Evolutionary conservation across 164 flowering plant species (phyloP), one percentile per base, ranked within the genome.

Genomic region (Aristolochia fimbriata): DNA sequence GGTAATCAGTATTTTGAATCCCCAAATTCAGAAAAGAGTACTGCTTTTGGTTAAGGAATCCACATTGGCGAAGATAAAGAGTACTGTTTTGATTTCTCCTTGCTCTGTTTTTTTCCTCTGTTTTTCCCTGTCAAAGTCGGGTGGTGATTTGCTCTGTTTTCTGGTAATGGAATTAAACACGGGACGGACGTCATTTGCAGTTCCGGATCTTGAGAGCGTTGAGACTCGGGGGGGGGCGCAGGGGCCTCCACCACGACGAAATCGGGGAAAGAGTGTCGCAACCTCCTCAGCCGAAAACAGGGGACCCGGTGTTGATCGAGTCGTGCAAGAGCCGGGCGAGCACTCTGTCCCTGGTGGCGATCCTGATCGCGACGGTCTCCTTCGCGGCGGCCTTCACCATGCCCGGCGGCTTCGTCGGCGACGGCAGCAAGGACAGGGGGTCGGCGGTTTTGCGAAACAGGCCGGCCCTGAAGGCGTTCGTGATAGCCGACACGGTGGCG

Each of bases 311-410:
- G 11, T 19, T 51, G 55, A 23, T 59, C 31, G 57, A 64, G 55
- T 57, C 61, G 8, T 64, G 57, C 55, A 64, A 49, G 60, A 31
- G 47, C 7, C 57, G 50, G 50, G 55, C 56, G 14, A 65, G 58
- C 61, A 58, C 41, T 62, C 23, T 59, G 4, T 16, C 37, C 6
- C 22, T 75, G 31, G 71, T 75, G 12, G 64, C 78, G 6, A 62
- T 56, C 0, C 63, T 75, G 20, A 71, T 75, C 2, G 72, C 70
- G 19, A 71, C 73, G 0, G 73, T 75, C 16, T 59, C 78, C 9
- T 70, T 66, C 20, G 54, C 65, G 4, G 75, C 78, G 1, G 64
- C 66, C 3, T 65, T 74, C 63, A 33, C 59, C 21, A 30, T 71
- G 43, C 78, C 78, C 5, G 75, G 75, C 1, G 75, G 73, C 8